phyloP scores from a whole-genome alignment of 345 rosid species.

The Euphorbia lathyris region DNA sequence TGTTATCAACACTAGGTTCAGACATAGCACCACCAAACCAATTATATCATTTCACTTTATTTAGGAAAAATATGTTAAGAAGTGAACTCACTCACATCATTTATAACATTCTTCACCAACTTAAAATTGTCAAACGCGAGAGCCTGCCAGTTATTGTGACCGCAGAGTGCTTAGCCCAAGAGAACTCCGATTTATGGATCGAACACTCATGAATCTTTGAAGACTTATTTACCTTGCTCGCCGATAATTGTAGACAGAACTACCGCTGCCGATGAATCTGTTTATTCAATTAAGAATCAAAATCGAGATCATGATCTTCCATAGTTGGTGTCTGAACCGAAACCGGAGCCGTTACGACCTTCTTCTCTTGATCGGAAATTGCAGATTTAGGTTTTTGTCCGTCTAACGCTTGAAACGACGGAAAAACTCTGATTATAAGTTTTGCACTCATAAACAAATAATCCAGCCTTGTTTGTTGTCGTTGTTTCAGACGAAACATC shows the following conservation, averaged over 20 bases:
- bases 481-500: slow-evolving; percentile 17
- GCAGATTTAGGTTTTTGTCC: slow-evolving; percentile 68
- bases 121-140: no score
- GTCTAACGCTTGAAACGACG: slow-evolving; percentile 94
- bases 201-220: slow-evolving; percentile 79
- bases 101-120: no score
- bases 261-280: slow-evolving; percentile 9
- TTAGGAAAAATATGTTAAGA: no score
- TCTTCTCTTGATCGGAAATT: slow-evolving; percentile 21
- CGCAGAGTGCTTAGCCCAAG: slow-evolving; percentile 97
- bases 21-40: no score
- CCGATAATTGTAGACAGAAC: slow-evolving; percentile 34
- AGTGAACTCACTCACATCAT: no score
- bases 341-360: slow-evolving; percentile 9
- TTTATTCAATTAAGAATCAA: slow-evolving; percentile 13
- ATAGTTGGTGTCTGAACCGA: slow-evolving; percentile 8
- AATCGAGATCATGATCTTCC: slow-evolving; percentile 12
- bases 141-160: no score
- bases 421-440: slow-evolving; percentile 76
- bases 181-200: slow-evolving; percentile 84
- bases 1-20: no score
- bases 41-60: no score
- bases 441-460: slow-evolving; percentile 82
- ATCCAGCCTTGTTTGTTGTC: slow-evolving; percentile 35
- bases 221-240: slow-evolving; percentile 20